phyloP scores from a whole-genome alignment of 345 rosid species.

The Abelmoschus esculentus region DNA sequence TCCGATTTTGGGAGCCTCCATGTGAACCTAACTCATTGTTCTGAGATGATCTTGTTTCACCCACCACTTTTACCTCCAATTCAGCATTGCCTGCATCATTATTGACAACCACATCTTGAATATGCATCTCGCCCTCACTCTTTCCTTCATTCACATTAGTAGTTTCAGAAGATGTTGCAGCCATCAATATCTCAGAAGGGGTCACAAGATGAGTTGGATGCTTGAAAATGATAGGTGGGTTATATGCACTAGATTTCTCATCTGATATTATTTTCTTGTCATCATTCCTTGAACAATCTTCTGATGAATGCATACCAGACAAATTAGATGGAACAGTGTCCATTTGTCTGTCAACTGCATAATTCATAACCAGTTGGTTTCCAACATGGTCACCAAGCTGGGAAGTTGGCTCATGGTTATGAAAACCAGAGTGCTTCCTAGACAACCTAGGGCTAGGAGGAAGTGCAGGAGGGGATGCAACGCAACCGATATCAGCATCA shows the following conservation, averaged over 20 bases:
- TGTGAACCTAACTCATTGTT: slow-evolving; percentile 36
- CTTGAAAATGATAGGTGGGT: slow-evolving; percentile 41
- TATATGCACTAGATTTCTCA: slow-evolving; percentile 36
- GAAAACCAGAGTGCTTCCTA: slow-evolving; percentile 41
- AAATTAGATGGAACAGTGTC: slow-evolving; percentile 28
- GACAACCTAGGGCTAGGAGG: slow-evolving; percentile 58
- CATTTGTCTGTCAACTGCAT: slow-evolving; percentile 50
- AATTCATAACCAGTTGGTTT: slow-evolving; percentile 36
- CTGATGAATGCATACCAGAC: slow-evolving; percentile 28
- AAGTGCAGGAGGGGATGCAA: slow-evolving; percentile 40
- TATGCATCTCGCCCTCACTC: slow-evolving; percentile 35
- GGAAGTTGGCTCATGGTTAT: slow-evolving; percentile 33
- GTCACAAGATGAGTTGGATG: slow-evolving; percentile 83
- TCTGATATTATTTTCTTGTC: slow-evolving; percentile 36
- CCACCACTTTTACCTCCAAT: slow-evolving; percentile 60
- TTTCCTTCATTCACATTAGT: slow-evolving; percentile 32
- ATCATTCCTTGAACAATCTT: slow-evolving; percentile 39
- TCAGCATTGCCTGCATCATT: slow-evolving; percentile 35
- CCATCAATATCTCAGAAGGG: slow-evolving; percentile 70
- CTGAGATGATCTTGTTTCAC: slow-evolving; percentile 40
- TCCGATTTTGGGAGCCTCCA: slow-evolving; percentile 6
- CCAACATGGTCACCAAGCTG: slow-evolving; percentile 36
- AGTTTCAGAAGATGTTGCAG: slow-evolving; percentile 47
- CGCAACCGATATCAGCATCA: slow-evolving; percentile 37
- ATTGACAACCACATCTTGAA: slow-evolving; percentile 40